Base-by-base conservation (phyloP, 306 rosid genomes). In the Cicer arietinum region DNA sequence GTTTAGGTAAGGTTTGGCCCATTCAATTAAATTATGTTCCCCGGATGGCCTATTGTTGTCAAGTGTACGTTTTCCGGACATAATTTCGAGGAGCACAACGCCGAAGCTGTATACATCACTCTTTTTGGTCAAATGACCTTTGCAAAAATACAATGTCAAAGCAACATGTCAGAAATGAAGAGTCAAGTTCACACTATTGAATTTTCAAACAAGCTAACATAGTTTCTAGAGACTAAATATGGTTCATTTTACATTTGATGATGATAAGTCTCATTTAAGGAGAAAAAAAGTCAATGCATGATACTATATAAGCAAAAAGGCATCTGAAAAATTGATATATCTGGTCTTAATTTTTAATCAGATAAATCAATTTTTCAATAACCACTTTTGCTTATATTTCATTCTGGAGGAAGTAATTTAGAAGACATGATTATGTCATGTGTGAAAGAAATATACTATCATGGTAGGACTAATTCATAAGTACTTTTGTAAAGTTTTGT, bases 61-160 rank as follows among this genome's bases (percentile, higher is more conserved):
- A n/a, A 95, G 52, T 6, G 90, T 93, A 8, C 99, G 89, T 83
- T 80, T 90, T 2, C 94, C 99, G 0, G 98, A 88, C 67, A 95
- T 69, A 14, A 95, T 84, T 87, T 95, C 99, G 0, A 95, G 97
- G 35, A 95, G 88, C 48, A 95, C 99, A 13, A 95, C 98, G 37
- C 99, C 99, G 10, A 90, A 95, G 69, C 97, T 92, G 84, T 95
- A 95, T 35, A 92, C 91, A 17, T 95, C 99, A 9, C 99, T 95
- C 89, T 69, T 95, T 57, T 88, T 84, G 0, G 99, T 92, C 74
- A 95, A 84, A 83, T 95, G 97, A 67, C 99, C 99, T 95, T 80
- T 86, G 86, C 1, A 75, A 73, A 64, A 75, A 44, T 13, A 66
- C 16, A 63, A 77, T 4, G 69, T 77, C 61, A 63, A 50, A 10